Base-by-base conservation (phyloP, 1,284 basidiomycete genomes). In the Paramarasmius palmivorus region DNA sequence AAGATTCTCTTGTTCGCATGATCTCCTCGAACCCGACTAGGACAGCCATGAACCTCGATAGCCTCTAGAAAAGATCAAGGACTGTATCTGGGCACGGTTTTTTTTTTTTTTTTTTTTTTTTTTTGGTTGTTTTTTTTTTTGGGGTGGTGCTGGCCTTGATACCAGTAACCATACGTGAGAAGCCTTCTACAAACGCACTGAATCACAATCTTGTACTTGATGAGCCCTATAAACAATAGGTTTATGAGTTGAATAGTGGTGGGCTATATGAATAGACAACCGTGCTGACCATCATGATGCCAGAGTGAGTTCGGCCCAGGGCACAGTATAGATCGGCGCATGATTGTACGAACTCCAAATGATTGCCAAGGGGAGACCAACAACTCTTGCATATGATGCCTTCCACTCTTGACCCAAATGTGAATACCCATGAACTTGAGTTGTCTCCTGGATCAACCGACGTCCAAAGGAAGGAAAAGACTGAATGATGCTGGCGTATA, bases 161-260 rank as follows among this genome's bases (percentile, higher is more conserved):
- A 1, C 65, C 67, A 0, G 57, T 56, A 17, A 70, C 51, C 9
- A 68, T 55, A 0, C 64, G 48, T 1, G 64, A 63, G 47, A 59
- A 65, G 1, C 67, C 67, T 59, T 71, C 66, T 44, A 71, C 65
- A 52, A 71, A 71, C 0, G 50, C 63, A 59, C n/a, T 71, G 68
- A 25, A 67, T 63, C 3, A 72, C 65, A 46, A 72, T 66, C 46
- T 59, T 59, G 60, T 63, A 72, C 0, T 61, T 58, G 26, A 72
- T 72, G 1, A 72, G 61, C 8, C 67, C 68, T 71, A 2, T 40
- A 44, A 50, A 39, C 9, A 49, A 15, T n/a, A n/a, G n/a, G n/a
- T n/a, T n/a, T n/a, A n/a, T n/a, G n/a, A n/a, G n/a, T n/a, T n/a
- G n/a, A n/a, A n/a, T n/a, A n/a, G n/a, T n/a, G n/a, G n/a, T n/a